Evolutionary conservation across 495 filamentous ascomycete genomes (phyloP).

Genomic region (Letharia lupina): DNA sequence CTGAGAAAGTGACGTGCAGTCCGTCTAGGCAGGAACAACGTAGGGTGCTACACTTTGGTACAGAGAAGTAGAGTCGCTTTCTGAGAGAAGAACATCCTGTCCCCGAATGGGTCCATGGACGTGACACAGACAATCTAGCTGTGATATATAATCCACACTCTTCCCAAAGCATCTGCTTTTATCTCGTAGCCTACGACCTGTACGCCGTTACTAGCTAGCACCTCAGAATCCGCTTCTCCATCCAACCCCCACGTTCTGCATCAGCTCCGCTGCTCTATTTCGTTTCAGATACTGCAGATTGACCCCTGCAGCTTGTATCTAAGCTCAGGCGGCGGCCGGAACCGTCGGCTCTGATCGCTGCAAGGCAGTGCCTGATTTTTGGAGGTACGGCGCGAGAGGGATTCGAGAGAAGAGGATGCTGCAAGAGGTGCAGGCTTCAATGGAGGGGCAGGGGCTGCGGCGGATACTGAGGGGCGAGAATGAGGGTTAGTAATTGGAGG

Average conservation of each 20-base stretch:
- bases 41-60: not conserved
- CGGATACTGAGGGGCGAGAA: not conserved
- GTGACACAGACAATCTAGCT: not conserved
- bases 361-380: not conserved
- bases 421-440: not conserved
- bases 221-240: not conserved
- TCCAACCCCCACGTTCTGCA: not conserved
- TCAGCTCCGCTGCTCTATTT: not conserved
- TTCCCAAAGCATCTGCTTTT: not conserved
- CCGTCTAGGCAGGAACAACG: not conserved
- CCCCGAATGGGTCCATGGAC: not conserved
- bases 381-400: not conserved
- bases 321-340: not conserved
- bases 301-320: not conserved
- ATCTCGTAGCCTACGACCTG: not conserved
- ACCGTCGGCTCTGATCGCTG: not conserved
- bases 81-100: not conserved
- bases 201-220: not conserved
- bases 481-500: not conserved
- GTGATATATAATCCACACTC: not conserved
- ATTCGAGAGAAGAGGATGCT: not conserved
- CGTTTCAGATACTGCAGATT: not conserved
- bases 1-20: not conserved
- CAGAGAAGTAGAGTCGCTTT: not conserved
- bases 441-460: not conserved